Base-by-base conservation (phyloP, 2,329 filamentous ascomycete species). In the Pseudogymnoascus verrucosus region DNA sequence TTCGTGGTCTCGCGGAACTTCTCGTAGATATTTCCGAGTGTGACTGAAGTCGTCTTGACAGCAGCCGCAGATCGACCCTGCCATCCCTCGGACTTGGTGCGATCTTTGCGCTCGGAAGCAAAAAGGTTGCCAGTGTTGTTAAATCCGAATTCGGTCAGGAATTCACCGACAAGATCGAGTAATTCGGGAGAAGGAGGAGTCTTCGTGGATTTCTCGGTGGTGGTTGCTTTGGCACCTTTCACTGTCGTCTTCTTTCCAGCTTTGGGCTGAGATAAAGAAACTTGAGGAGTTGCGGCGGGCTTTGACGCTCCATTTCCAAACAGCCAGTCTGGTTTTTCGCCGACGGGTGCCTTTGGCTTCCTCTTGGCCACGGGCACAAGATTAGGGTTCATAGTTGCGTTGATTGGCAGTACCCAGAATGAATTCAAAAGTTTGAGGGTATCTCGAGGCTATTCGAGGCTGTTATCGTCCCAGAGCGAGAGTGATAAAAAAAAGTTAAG, bases 141-240 rank as follows among this genome's bases (percentile, higher is more conserved):
- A 70, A 90, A 89, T n/a, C 84, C 82, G 73, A 89, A 81, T 54
- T 87, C 81, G 44, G 81, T 80, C 60, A 92, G 79, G 74, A 91
- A 92, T 21, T 77, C 75, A 66, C 85, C 84, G 69, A 92, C 81
- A 14, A 90, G 78, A 65, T 86, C 83, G 71, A 92, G 78, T 37
- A 92, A 78, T 74, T 89, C 81, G 28, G 81, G 75, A 4, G 88
- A 82, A 26, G 84, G 80, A 57, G 77, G 73, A 28, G 74, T 40
- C 63, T 71, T 71, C 8, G 68, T 36, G 40, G 69, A 64, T 36
- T 68, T 57, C 34, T 61, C 39, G 21, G 59, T 42, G 39, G 59
- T 61, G 36, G 34, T 61, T 59, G 42, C 36, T 28, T 39, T 44
- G 36, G 61, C n/a, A 16, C 21, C 61, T n/a, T 44, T 54, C 2